These are phyloP conservation scores for Erysimum cheiranthoides DNA, from an alignment of 345 rosid species.

Conservation along the genomic window DNA sequence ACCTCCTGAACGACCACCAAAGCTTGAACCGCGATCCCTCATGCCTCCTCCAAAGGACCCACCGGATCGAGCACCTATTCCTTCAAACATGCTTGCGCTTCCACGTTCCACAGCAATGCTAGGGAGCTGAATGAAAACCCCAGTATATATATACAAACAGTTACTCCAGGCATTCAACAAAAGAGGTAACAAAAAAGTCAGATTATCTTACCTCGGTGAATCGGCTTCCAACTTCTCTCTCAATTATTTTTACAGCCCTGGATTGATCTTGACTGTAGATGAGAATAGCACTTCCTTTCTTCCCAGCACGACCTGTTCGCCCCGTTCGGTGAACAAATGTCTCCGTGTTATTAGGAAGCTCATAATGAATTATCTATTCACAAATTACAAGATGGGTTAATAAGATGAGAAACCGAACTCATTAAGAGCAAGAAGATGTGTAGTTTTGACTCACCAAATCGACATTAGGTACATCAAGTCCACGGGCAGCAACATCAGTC, in stretches of 20 bases:
- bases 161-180: conserved; percentile 12
- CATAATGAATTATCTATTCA: conserved; percentile 80
- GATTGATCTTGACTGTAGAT: conserved; percentile 74
- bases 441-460: conserved; percentile 73
- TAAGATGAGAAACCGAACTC: conserved; percentile 6
- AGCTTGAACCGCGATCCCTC: conserved; percentile 54
- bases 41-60: conserved; percentile 55
- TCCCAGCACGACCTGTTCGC: conserved; percentile 99
- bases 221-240: conserved; percentile 90
- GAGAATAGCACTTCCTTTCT: conserved; percentile 91
- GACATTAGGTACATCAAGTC: conserved; percentile 97
- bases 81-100: conserved; percentile 51
- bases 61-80: conserved; percentile 52
- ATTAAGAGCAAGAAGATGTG: not conserved
- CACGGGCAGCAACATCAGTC: conserved; percentile 99
- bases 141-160: conserved; percentile 12
- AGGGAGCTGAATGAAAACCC: conserved; percentile 62
- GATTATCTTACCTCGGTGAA: conserved; percentile 69
- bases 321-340: conserved; percentile 98
- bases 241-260: conserved; percentile 67
- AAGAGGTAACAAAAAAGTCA: not conserved
- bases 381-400: conserved; percentile 8
- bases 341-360: conserved; percentile 88
- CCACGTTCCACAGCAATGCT: conserved; percentile 64
- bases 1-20: conserved; percentile 52